Base-by-base conservation (phyloP, 2,329 filamentous ascomycete species). In the Fusarium secorum region DNA sequence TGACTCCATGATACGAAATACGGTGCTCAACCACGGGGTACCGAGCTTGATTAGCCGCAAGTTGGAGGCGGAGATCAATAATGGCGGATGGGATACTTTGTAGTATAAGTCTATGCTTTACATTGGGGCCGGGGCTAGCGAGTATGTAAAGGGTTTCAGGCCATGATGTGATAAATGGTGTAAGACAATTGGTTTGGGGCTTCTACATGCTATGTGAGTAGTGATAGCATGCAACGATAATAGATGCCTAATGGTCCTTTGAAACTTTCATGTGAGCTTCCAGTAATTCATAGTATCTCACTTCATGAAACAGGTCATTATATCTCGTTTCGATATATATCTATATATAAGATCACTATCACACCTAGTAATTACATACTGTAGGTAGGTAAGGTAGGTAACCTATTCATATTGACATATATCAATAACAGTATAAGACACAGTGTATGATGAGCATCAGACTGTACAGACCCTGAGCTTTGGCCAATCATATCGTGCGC, bases 41-140 rank as follows among this genome's bases (percentile, higher is more conserved):
- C 95, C 95, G 38, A 97, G 93, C 73, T 90, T 94, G 49, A 97
- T 99, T 78, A 93, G 92, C 71, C 87, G 96, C 72, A 95, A 94
- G 81, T 82, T 99, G 72, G 96, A 99, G 84, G 92, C 93, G 18
- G 96, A 99, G 80, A 94, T 98, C 46, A 99, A 99, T 78, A 98
- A 94, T 75, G 96, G 96, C 1, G 96, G 96, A 0, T 99, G 96
- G 96, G 96, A 99, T 83, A 98, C 90, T 41, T 67, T 82, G 60
- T 82, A 74, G 62, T 62, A 24, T 30, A 44, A 49, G 39, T 33
- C 32, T 42, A 45, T 36, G 26, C 30, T 42, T 32, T 39, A 30
- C 33, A 44, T 54, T 42, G 49, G 49, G 41, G 41, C 26, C 42
- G 39, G 33, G 38, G 55, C 45, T 44, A 48, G 38, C 26, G 28